Conservation (phyloP, 1,284 basidiomycete species). For the Trametes pubescens region DNA sequence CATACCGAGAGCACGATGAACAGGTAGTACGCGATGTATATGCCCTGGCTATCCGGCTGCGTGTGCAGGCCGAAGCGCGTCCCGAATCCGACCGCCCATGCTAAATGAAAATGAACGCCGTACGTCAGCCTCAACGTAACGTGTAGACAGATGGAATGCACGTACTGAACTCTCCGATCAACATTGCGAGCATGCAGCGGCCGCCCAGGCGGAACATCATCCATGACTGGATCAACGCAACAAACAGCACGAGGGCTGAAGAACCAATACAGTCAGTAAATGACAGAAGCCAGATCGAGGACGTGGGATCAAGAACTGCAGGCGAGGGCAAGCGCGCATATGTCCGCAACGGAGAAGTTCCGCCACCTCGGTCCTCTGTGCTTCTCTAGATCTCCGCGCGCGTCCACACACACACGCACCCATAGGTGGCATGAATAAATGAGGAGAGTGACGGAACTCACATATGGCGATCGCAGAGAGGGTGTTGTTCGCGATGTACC, state of each 20-base stretch:
- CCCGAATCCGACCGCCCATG: constrained; percentile 60
- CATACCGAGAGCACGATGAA: constrained; percentile 73
- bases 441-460: constrained; percentile 41
- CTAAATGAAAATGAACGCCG: no score
- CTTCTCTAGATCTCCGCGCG: background rate
- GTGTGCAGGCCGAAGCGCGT: constrained; percentile 57
- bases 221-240: constrained; percentile 59
- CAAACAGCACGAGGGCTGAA: constrained; percentile 57
- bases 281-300: background rate
- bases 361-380: background rate
- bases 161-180: constrained; percentile 70
- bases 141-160: background rate
- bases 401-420: background rate
- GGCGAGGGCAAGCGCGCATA: no score
- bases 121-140: background rate
- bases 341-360: no score
- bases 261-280: background rate
- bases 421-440: constrained; percentile 16
- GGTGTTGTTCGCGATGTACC: constrained; percentile 68
- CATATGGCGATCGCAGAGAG: constrained; percentile 64
- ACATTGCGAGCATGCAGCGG: constrained; percentile 69
- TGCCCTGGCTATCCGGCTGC: constrained; percentile 46
- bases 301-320: background rate
- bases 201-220: constrained; percentile 59
- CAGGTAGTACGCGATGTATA: constrained; percentile 82